Evolutionary conservation across 2,329 filamentous ascomycete genomes (phyloP), one percentile per base, ranked within the genome.

Genomic region (Ciborinia camelliae): DNA sequence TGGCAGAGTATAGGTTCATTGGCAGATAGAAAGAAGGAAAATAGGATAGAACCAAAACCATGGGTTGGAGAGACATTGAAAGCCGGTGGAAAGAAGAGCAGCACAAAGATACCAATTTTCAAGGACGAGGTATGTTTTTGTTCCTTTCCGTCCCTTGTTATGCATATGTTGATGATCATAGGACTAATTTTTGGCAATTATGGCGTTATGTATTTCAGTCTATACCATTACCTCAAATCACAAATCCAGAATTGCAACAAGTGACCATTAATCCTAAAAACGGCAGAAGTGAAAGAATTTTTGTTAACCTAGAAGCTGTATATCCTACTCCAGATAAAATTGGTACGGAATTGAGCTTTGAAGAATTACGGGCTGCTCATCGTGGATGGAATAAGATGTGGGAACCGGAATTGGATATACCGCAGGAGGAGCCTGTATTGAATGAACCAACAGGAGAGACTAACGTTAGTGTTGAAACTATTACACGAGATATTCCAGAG

Each of bases 51-150:
- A 75, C 86, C 93, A 14, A 93, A 90, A 75, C 92, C 94, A 26
- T 97, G 93, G 95, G 90, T 82, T 14, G 95, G 95, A 32, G 92
- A 98, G 80, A 97, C 90, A 48, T 79, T 99, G 71, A 91, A 94
- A 77, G 90, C 87, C 3, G 92, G 90, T 50, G 94, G 92, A 72
- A 95, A 91, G 80, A 91, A 91, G 79, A 86, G 82, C 51, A 86
- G 83, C 39, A 84, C 88, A 62, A 98, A 97, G 82, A 90, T 99
- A 87, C 82, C 89, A 74, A 86, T 99, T 53, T 99, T 97, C 82
- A 94, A 91, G 82, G 95, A 99, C 82, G 82, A 90, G 90, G 95
- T 99, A 89, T 89, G 92, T 84, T 76, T 64, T 69, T 65, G 72
- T 68, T 70, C 71, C 63, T 71, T 70, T 72, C 69, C 69, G 63